These are phyloP conservation scores for Pythium oligandrum DNA, from an alignment of 352 stramenopile species.

Conservation along the genomic window DNA sequence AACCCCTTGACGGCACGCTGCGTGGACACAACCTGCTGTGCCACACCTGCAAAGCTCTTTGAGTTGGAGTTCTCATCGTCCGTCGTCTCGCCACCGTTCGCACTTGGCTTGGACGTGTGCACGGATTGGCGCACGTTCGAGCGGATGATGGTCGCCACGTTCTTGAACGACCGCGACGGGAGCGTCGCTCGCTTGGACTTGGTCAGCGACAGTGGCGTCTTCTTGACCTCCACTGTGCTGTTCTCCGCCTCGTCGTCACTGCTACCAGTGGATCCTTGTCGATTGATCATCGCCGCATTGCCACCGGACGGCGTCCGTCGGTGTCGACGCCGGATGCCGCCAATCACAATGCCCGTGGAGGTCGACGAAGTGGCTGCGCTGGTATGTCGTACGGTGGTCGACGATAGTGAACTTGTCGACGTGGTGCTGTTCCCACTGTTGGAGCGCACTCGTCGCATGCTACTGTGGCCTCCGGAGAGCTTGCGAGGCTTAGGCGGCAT, in stretches of 20 bases:
- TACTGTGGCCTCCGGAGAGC: constrained; percentile 9
- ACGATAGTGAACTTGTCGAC: constrained; percentile 7
- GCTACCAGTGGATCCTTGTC: constrained; percentile 19
- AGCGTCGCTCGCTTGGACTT: constrained; percentile 17
- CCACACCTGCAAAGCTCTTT: constrained; percentile 55
- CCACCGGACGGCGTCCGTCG: constrained; percentile 27
- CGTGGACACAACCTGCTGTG: constrained; percentile 67
- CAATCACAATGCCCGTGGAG: constrained; percentile 20
- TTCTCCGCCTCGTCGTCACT: constrained; percentile 25
- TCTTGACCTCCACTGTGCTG: not conserved
- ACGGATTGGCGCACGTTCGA: constrained; percentile 48
- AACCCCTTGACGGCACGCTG: constrained; percentile 68
- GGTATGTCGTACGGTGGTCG: constrained; percentile 13
- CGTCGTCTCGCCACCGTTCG: constrained; percentile 4
- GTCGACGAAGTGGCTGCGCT: constrained; percentile 22
- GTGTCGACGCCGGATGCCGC: constrained; percentile 31
- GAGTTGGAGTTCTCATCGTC: not conserved
- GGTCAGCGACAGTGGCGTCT: not conserved
- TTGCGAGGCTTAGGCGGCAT: constrained; percentile 39
- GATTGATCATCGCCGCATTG: constrained; percentile 7
- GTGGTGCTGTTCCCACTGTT: constrained; percentile 48
- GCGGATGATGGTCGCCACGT: constrained; percentile 58
- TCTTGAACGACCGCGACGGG: constrained; percentile 44
- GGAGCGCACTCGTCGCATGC: constrained; percentile 38
- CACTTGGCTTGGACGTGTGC: constrained; percentile 4